Evolutionary conservation across 2,329 filamentous ascomycete species (phyloP), one percentile per base, ranked within the genome.

Genomic region (Xylaria polymorpha): DNA sequence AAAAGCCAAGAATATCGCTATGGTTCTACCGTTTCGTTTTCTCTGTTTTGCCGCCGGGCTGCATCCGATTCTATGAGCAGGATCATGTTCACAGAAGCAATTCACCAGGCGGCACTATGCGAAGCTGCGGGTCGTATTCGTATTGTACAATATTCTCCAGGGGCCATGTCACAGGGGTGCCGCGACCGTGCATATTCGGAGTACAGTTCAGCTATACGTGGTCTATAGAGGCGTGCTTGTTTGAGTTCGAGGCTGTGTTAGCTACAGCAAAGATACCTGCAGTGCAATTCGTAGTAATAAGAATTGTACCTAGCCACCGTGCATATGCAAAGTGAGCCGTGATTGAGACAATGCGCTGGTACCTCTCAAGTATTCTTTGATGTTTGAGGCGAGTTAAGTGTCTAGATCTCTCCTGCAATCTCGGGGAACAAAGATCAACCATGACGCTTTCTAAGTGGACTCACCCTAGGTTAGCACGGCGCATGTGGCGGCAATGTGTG

Each of bases 231-330:
- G 56, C 4, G 43, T 57, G 44, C 39, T 51, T 37, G 57, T 56
- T 61, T 43, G 60, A 39, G 46, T 39, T 59, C 15, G 41, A 61
- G 41, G 37, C 56, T 44, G 59, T 66, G 44, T 58, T 41, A 41
- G 61, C 18, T 12, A 50, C 43, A 44, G 43, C 48, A n/a, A 60
- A 61, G 35, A 55, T 58, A 62, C 20, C 46, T 53, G 53, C 50
- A 53, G 50, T 58, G 20, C 62, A 32, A 59, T 57, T 57, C 66
- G 44, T 68, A 62, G 22, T 69, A 62, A 69, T 66, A 69, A 66
- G 62, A 60, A 41, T 63, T 58, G 46, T 51, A 55, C 44, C 9
- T 8, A 22, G 4, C 14, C 48, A 32, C 12, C 7, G 15, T 55
- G 41, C 50, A 61, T 56, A 56, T 41, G 57, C 50, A 50, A 56